Evolutionary conservation across 2,329 filamentous ascomycete genomes (phyloP), one percentile per base, ranked within the genome.

Genomic region (Hypoxylon sp.): DNA sequence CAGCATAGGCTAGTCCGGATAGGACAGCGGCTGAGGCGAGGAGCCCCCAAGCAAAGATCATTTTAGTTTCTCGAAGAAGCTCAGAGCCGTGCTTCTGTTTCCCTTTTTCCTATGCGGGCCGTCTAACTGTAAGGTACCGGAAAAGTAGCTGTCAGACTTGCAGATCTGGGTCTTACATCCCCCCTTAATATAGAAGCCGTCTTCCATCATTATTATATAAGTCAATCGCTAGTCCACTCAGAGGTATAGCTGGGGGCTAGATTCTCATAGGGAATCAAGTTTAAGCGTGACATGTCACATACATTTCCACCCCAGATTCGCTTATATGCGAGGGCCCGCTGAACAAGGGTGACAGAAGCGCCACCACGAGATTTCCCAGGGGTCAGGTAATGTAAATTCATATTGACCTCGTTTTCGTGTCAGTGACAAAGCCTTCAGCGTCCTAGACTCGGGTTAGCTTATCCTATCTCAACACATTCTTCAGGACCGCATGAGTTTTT

Each of bases 1-100:
- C 77, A 22, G 74, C 76, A 24, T 54, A 46, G 26, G 69, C 69
- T 19, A 73, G 68, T 57, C 71, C 63, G 14, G 64, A 63, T 47
- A 71, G 65, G 53, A 70, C 42, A 46, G 70, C 29, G 46, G 66
- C 61, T 35, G 70, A 69, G 39, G 66, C 57, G 46, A 75, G 33
- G 29, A 73, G 39, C 24, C 54, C 35, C 61, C 51, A 67, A 60
- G 52, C 22, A 57, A 59, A 69, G n/a, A 67, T n/a, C 71, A 73
- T 76, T 39, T 53, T 69, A 44, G 22, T 19, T 53, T 48, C 31
- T 33, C 1, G n/a, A 5, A 57, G 24, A 46, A 39, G 29, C 13
- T 53, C 33, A 31, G 22, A 59, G 6, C 13, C 19, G 26, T 52
- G 19, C 35, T 33, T 51, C 17, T 61, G 5, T 57, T 48, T 33